A percentile compares a stretch with the other conserved stretches of the same genome.
These are phyloP conservation scores for Citrullus colocynthis DNA, from an alignment of 306 rosid species.

Conservation along the genomic window DNA sequence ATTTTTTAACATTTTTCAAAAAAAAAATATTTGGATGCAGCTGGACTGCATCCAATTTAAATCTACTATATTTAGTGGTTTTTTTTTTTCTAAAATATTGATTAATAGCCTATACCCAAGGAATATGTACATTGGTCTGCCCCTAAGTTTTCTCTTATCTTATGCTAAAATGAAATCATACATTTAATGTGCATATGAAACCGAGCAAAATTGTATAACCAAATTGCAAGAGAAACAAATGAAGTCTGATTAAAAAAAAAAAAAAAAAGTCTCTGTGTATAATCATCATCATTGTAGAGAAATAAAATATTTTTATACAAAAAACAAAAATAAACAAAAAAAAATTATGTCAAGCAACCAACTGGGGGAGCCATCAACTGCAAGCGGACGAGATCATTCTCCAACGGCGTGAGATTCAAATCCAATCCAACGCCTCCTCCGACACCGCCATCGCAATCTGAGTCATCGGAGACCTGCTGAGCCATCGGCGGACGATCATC, in stretches of 20 bases:
- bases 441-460: constrained; percentile 21
- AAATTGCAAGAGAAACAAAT: too few species aligned
- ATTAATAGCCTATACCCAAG: too few species aligned
- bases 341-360: neutral
- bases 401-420: constrained; percentile 35
- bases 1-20: too few species aligned
- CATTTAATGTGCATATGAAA: neutral
- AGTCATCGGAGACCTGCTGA: neutral
- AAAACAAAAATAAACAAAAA: neutral
- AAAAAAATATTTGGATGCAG: too few species aligned
- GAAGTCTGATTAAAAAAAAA: too few species aligned
- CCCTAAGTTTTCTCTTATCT: too few species aligned
- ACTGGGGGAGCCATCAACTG: constrained; percentile 10
- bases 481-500: neutral
- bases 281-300: neutral
- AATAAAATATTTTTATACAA: neutral
- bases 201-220: neutral
- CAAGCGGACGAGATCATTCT: constrained; percentile 26
- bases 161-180: too few species aligned
- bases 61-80: too few species aligned
- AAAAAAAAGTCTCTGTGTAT: neutral
- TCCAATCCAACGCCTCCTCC: constrained; percentile 22
- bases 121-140: too few species aligned
- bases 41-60: too few species aligned
- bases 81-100: too few species aligned